These are phyloP conservation scores for Macroventuria anomochaeta DNA, from an alignment of 2,329 filamentous ascomycete species.

Conservation along the genomic window DNA sequence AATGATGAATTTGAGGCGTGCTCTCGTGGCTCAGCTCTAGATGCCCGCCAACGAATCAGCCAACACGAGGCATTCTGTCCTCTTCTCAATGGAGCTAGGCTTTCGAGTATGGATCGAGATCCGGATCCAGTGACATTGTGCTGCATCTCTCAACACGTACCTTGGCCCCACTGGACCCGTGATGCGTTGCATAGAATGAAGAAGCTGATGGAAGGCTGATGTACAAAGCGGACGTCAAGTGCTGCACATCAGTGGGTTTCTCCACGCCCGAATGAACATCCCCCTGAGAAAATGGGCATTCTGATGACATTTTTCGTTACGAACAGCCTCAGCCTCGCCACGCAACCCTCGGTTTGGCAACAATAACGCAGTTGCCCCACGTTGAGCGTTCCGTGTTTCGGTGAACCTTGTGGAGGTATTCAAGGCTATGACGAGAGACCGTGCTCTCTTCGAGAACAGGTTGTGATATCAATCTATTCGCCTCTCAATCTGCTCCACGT, in stretches of 20 bases:
- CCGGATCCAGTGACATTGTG: slow-evolving; percentile 8
- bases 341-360: slow-evolving; percentile 2
- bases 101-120: slow-evolving; percentile 11
- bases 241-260: slow-evolving; percentile 12
- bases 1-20: not conserved
- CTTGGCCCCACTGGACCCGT: slow-evolving; percentile 8
- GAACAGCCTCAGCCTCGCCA: not conserved
- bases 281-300: not conserved
- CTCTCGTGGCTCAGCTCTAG: slow-evolving; percentile 15
- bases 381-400: not conserved
- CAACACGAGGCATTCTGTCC: slow-evolving; percentile 9
- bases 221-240: slow-evolving; percentile 15
- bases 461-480: not conserved
- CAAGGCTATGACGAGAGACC: not conserved
- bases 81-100: slow-evolving; percentile 14
- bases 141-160: slow-evolving; percentile 4
- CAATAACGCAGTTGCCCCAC: not conserved
- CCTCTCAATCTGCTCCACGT: not conserved
- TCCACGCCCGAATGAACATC: not conserved
- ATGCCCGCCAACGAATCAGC: slow-evolving; percentile 14
- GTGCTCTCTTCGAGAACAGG: not conserved
- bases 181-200: slow-evolving; percentile 9
- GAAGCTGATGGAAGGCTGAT: slow-evolving; percentile 8
- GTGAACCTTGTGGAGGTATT: not conserved
- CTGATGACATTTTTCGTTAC: slow-evolving; percentile 9